Conservation (phyloP, 768 basidiomycete genomes). For the Tylopilus balloui region DNA sequence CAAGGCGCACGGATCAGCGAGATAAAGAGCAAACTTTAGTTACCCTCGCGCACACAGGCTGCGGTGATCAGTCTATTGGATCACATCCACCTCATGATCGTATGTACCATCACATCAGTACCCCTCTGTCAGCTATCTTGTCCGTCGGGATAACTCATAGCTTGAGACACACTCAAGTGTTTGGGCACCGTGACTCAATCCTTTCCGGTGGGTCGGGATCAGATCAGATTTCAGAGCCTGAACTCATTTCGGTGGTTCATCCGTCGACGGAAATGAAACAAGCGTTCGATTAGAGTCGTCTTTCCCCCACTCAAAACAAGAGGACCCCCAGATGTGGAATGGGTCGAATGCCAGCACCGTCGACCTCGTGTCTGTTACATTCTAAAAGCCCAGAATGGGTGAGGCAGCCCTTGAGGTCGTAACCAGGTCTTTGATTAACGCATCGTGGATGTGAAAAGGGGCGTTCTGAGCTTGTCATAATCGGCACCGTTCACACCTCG, state of each 20-base stretch:
- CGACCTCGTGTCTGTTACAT: slow-evolving; percentile 11
- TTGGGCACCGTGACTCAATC: background rate
- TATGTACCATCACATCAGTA: too few species aligned
- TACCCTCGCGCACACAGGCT: background rate
- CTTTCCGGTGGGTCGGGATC: background rate
- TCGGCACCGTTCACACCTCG: slow-evolving; percentile 8
- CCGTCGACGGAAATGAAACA: slow-evolving; percentile 8
- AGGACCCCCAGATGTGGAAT: slow-evolving; percentile 13
- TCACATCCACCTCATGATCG: background rate
- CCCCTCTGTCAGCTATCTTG: background rate
- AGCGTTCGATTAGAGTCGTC: background rate
- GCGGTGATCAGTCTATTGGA: background rate
- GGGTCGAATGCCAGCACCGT: background rate
- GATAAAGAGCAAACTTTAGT: slow-evolving; percentile 37
- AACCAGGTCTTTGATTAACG: slow-evolving; percentile 5
- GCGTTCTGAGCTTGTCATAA: background rate
- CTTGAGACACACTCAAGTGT: background rate
- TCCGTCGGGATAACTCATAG: background rate
- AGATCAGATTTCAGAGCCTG: background rate
- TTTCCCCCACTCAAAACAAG: slow-evolving; percentile 8
- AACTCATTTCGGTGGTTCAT: background rate
- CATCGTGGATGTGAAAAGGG: slow-evolving; percentile 6
- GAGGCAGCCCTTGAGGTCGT: background rate
- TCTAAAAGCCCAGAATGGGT: slow-evolving; percentile 4
- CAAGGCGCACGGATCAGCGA: slow-evolving; percentile 40